Conservation (phyloP, 306 rosid species). For the Cicer pinnatifidum region DNA sequence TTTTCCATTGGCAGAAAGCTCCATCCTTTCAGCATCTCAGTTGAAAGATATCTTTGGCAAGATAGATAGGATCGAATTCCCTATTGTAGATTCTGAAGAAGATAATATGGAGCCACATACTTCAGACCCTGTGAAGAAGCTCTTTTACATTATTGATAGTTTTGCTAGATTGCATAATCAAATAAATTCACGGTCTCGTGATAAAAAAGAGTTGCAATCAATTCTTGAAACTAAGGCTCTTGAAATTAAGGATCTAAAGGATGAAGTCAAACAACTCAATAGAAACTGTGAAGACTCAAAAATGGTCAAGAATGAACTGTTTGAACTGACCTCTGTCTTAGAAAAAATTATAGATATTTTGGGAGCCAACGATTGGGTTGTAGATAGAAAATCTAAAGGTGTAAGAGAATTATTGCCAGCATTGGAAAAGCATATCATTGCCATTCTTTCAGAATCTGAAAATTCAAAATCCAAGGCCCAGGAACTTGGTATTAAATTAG, state of each 20-base stretch:
- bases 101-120: constrained; percentile 52
- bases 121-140: constrained; percentile 68
- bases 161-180: constrained; percentile 58
- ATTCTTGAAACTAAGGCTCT: constrained; percentile 55
- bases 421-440: constrained; percentile 64
- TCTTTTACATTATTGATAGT: constrained; percentile 65
- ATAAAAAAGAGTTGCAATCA: constrained; percentile 70
- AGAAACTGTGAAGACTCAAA: constrained; percentile 61
- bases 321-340: constrained; percentile 56
- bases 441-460: constrained; percentile 68
- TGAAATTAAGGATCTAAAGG: constrained; percentile 66
- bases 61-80: constrained; percentile 57
- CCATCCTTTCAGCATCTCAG: constrained; percentile 70
- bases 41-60: constrained; percentile 64
- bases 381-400: constrained; percentile 58
- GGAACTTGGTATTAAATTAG: constrained; percentile 73
- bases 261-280: constrained; percentile 58
- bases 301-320: constrained; percentile 66
- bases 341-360: constrained; percentile 62
- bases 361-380: constrained; percentile 59
- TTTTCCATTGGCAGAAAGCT: constrained; percentile 60
- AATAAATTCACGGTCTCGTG: constrained; percentile 56
- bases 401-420: constrained; percentile 60
- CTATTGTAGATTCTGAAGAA: constrained; percentile 52
- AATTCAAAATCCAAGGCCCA: constrained; percentile 69